Evolutionary conservation across 352 stramenopile genomes (phyloP), one percentile per base, ranked within the genome.

Genomic region (Phytophthora constricta): DNA sequence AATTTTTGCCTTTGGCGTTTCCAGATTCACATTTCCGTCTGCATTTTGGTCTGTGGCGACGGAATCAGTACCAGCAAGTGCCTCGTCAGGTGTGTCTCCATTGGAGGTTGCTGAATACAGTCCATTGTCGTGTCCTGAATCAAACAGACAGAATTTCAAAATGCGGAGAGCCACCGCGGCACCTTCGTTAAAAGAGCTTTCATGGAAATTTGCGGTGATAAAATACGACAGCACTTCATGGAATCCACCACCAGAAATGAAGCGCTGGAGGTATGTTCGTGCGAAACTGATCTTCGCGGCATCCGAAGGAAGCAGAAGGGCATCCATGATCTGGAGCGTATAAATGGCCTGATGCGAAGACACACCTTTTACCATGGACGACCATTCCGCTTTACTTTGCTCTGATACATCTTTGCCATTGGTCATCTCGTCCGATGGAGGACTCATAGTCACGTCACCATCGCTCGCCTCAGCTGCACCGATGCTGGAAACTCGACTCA

Each of bases 261-360:
- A 96, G 17, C 76, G 83, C 27, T 79, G 57, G 41, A 92, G 77
- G 59, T 93, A 96, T 28, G 68, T 69, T 41, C 79, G 66, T 20
- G 87, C 81, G 64, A 91, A 92, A n/a, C 57, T 50, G 22, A 79
- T 70, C 49, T 91, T 87, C 4, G 71, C 69, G 14, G 59, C 53
- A 59, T 93, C 83, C 1, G 89, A 92, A 25, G 89, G 89, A 19
- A 95, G 70, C 8, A 96, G 65, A 31, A 93, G 64, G 16, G 87
- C 87, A 60, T 96, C 87, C 61, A 96, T 91, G 57, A 96, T 95
- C 65, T 96, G 87, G 7, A 96, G 62, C 19, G 87, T 93, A 74
- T 96, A 96, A 46, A 96, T 88, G 8, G 89, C 86, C 58, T 91
- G 81, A 49, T 95, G 89, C 13, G 87, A 86, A 4, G 89, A 92